These are phyloP conservation scores for Trichosporon asahii DNA, from an alignment of 1,284 basidiomycete genomes.

Conservation along the genomic window DNA sequence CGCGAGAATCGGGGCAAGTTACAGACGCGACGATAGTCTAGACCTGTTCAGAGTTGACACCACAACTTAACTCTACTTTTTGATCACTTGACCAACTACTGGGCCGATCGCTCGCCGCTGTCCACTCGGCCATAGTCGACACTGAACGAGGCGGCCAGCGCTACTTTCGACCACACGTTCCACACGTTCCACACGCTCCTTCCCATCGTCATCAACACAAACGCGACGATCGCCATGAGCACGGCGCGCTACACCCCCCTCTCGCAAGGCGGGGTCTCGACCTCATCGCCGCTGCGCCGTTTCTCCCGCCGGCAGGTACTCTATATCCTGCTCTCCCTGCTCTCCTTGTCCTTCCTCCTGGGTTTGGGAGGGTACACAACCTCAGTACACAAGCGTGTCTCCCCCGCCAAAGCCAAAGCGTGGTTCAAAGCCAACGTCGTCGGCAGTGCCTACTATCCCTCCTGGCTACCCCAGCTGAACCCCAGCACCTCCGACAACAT, in stretches of 20 bases:
- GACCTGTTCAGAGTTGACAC: too few species aligned
- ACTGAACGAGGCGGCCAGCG: not conserved
- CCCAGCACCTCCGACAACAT: not conserved
- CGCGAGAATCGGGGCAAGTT: too few species aligned
- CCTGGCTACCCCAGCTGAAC: conserved; percentile 4
- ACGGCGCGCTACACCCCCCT: conserved; percentile 1
- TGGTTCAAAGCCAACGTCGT: conserved; percentile 4
- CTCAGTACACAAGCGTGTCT: not conserved
- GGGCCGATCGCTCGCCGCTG: too few species aligned
- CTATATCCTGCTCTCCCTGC: not conserved
- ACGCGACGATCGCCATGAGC: not conserved
- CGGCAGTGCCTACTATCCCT: not conserved
- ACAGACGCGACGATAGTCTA: too few species aligned
- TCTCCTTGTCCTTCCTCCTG: not conserved
- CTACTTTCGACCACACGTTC: not conserved
- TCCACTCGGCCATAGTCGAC: too few species aligned
- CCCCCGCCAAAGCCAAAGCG: not conserved
- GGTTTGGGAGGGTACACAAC: not conserved
- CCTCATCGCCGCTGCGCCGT: not conserved
- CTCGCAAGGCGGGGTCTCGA: not conserved
- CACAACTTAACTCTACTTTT: too few species aligned
- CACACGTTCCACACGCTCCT: too few species aligned
- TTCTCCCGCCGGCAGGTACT: not conserved
- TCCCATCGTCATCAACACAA: too few species aligned
- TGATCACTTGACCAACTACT: too few species aligned